Conservation (phyloP, 768 basidiomycete genomes). For the Rhodotorula taiwanensis region DNA sequence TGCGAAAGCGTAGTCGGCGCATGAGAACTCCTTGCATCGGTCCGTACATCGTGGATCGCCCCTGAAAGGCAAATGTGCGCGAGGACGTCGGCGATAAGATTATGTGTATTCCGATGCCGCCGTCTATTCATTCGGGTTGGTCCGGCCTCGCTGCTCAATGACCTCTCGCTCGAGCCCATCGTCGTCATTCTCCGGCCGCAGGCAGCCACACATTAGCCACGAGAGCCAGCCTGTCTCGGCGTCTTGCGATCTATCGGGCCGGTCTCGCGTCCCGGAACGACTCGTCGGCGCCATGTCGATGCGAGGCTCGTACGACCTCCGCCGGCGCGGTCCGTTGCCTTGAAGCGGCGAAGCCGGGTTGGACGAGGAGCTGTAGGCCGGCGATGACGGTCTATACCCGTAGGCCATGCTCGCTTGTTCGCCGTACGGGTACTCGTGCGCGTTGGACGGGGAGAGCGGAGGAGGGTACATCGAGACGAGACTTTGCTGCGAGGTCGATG, state of each 20-base stretch:
- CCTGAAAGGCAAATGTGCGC: too few relatives aligned
- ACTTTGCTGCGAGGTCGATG: not conserved
- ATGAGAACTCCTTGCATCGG: too few relatives aligned
- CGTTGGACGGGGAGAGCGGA: not conserved
- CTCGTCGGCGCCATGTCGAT: not conserved
- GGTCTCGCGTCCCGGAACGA: too few relatives aligned
- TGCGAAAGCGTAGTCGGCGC: not conserved
- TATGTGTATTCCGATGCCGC: not conserved
- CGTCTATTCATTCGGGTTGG: conserved; percentile 14
- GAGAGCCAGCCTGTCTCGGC: conserved; percentile 7
- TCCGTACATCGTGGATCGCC: too few relatives aligned
- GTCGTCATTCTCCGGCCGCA: not conserved
- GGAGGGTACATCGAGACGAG: not conserved
- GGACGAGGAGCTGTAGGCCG: not conserved
- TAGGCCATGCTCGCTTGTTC: not conserved
- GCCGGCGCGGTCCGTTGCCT: too few relatives aligned
- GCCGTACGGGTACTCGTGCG: not conserved
- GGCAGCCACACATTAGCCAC: conserved; percentile 23
- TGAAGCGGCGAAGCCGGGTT: not conserved
- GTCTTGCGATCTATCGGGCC: not conserved
- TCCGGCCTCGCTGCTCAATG: conserved; percentile 11
- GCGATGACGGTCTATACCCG: not conserved
- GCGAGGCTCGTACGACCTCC: not conserved
- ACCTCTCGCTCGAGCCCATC: not conserved
- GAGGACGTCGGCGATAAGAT: too few relatives aligned